These are phyloP conservation scores for Sporisorium sorghi DNA, from an alignment of 1,284 basidiomycete species.

Conservation along the genomic window DNA sequence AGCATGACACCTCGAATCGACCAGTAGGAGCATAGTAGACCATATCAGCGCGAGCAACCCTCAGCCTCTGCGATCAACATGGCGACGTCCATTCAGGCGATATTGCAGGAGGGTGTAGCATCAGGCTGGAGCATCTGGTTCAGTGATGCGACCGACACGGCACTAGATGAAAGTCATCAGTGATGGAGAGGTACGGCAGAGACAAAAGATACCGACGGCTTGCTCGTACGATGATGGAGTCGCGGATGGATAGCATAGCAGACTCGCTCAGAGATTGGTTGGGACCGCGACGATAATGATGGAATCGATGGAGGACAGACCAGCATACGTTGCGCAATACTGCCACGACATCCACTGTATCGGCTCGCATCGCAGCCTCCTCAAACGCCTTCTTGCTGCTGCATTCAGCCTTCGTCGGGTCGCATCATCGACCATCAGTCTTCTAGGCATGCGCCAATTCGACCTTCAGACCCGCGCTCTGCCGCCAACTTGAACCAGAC, in stretches of 20 bases:
- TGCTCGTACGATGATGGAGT: background rate
- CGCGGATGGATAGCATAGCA: too few species aligned
- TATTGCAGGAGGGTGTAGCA: background rate
- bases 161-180: background rate
- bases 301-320: background rate
- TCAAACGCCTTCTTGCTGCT: too few species aligned
- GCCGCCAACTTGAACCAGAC: background rate
- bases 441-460: background rate
- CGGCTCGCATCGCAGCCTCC: background rate
- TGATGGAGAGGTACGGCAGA: background rate
- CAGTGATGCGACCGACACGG: background rate
- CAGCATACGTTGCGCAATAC: background rate
- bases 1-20: slow-evolving; percentile 1
- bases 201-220: background rate
- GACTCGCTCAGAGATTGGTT: background rate
- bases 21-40: background rate
- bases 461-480: background rate
- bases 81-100: background rate
- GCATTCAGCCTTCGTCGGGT: background rate
- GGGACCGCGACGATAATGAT: background rate
- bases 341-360: background rate
- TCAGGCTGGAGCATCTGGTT: background rate
- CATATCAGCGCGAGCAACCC: slow-evolving; percentile 1
- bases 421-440: too few species aligned
- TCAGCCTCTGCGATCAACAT: background rate